Base-by-base conservation (phyloP, 331 rosid genomes). In the Arachis monticola region DNA sequence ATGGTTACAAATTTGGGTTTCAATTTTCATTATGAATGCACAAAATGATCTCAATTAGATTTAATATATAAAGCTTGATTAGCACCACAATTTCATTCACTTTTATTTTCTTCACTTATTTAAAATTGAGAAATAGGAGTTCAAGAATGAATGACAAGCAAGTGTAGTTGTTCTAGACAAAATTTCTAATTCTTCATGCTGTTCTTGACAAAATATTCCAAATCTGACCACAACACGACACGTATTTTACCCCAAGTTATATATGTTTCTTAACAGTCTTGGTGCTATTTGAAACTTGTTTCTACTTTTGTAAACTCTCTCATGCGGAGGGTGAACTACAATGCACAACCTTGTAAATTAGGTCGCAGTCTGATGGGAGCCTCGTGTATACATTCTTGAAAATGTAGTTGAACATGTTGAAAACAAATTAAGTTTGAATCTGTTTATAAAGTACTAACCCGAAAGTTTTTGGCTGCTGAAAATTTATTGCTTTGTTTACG, bases 21-120 rank as follows among this genome's bases (percentile, higher is more conserved):
- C 48, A 41, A 66, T 41, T 67, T 79, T 50, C 17, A 2, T 64
- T 71, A 31, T 57, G 73, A 68, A 60, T 48, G 46, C 13, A 48
- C 8, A 17, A 60, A 40, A 60, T 60, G 46, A 10, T 77, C 55
- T 17, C 55, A 50, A 48, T 30, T 40, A 6, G 58, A 27, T 17
- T 17, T 30, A 32, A 32, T 67, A 69, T 3, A 32, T 32, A 10
- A 1, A 10, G 27, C 3, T 40, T 44, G 65, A 8, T 17, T 22
- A 41, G 56, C 57, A 12, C 22, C 17, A 10, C 3, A 2, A 53
- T n/a, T 53, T 14, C 17, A n/a, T n/a, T 53, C 5, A 11, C 53
- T 48, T 48, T 56, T 51, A 12, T 35, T 69, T 69, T 38, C 9
- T 69, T 53, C 14, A 38, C 9, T 12, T 35, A 53, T 45, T 52